Base-by-base conservation (phyloP, 768 basidiomycete species). In the Cystofilobasidium bisporidii region DNA sequence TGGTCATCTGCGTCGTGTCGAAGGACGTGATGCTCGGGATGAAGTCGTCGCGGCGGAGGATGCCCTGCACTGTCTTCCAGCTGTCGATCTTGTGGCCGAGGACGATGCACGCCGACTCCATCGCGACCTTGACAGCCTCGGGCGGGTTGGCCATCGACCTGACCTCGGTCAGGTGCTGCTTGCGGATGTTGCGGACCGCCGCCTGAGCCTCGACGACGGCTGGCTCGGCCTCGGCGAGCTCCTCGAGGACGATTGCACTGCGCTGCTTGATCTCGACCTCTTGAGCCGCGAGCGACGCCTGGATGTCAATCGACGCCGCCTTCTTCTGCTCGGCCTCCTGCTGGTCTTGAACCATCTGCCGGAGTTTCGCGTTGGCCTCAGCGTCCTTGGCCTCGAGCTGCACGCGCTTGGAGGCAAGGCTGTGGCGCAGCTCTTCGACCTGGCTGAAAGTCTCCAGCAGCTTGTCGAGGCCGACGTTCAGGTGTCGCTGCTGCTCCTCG, bases 301-400 rank as follows among this genome's bases (percentile, higher is more conserved):
- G 92, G 56, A 98, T 93, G 77, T 93, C 85, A 72, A 97, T 91
- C 11, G 96, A 99, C 0, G 91, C 92, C 2, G 88, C 82, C 75
- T 97, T 97, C 83, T 98, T 96, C 76, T 93, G 90, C 74, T 99
- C 96, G 2, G 96, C 96, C 75, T 98, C 94, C 75, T 97, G 94
- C 77, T 99, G 94, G 77, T 98, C 94, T 10, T 89, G 83, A 18
- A 99, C 92, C 94, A 99, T 98, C 66, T 91, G 89, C 77, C 89
- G 87, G 47, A 99, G 82, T 78, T 99, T 99, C 74, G 91, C 90
- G 76, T 99, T 97, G 15, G 96, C 96, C 78, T 98, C 90, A 1
- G 85, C 85, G 73, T 96, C 83, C 81, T 99, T 99, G 30, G 89
- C 87, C 75, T 92, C 85, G 36, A 99, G 83, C 73, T 98, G 92